Evolutionary conservation across 148 eudicot species (phyloP), one percentile per base, ranked within the genome.

Genomic region (Pouteria glomerata): DNA sequence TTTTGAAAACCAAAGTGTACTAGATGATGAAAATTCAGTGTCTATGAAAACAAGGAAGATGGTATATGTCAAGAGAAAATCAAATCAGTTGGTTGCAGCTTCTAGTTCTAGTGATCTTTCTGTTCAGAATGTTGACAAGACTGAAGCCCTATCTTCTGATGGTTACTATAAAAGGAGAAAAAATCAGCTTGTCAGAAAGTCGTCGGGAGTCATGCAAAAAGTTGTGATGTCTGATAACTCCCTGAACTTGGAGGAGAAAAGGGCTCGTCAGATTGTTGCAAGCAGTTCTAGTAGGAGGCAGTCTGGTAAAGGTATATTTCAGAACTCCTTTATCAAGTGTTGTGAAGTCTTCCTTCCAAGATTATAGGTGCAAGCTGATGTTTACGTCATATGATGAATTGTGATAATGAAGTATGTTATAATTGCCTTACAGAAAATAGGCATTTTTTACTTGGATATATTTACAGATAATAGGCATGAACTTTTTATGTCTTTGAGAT

Each of bases 31-130:
- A 77, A 83, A 68, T 77, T 63, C 74, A 10, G 70, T 60, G 24
- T 63, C 86, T 51, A 64, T 66, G 5, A 57, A 48, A 10, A 63
- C 61, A 41, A 80, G 79, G 66, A 83, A 69, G 78, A 72, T 94
- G 62, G 57, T 74, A 35, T 94, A 91, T 76, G 74, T 91, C 56
- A 94, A 89, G 84, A 84, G 77, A 73, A 89, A 86, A 81, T 87
- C 89, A 33, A 78, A 94, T 84, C 98, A 94, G 72, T 81, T 91
- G 84, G 84, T 91, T 82, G 97, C 93, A 39, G 78, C 96, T 75
- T 76, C 89, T 42, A 76, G 77, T 59, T 34, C 88, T 77, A 70
- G 84, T n/a, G 82, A 80, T 57, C 19, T 51, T 42, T 72, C 90
- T 76, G 44, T 73, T 66, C 78, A 21, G 71, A 75, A 70, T 42